Percentiles rank a stretch among this genome's conserved stretches.
Evolutionary conservation across 2,329 filamentous ascomycete species (phyloP).

Genomic region (Fusarium anthophilum): DNA sequence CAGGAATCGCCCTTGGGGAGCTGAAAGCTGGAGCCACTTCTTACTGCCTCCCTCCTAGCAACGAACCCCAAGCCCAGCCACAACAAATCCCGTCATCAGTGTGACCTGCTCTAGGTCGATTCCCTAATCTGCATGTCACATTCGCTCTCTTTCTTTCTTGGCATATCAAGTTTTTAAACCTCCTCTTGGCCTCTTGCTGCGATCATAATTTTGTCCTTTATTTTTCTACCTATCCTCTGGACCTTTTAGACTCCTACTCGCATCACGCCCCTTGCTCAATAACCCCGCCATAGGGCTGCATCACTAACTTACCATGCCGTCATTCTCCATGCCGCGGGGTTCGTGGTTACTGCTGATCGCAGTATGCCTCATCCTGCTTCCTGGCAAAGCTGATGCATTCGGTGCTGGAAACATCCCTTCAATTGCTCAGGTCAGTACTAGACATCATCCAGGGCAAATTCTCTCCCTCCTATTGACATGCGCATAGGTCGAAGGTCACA

Average conservation of each 20-base stretch:
- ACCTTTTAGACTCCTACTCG: background rate
- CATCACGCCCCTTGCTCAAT: constrained; percentile 5
- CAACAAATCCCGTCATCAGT: constrained; percentile 42
- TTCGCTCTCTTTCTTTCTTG: constrained; percentile 11
- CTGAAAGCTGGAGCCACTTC: constrained; percentile 7
- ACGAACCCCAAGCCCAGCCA: constrained; percentile 30
- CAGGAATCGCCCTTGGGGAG: background rate
- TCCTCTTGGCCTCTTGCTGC: background rate
- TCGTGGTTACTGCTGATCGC: constrained; percentile 61
- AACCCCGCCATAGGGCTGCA: constrained; percentile 41
- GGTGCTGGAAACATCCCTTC: constrained; percentile 78
- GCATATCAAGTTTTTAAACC: constrained; percentile 22
- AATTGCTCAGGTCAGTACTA: constrained; percentile 56
- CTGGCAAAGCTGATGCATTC: constrained; percentile 67
- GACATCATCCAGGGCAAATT: background rate
- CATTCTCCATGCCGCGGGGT: constrained; percentile 57
- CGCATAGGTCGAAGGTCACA: constrained; percentile 69
- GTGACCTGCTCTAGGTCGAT: constrained; percentile 28
- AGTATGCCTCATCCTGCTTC: constrained; percentile 63
- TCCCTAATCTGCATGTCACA: constrained; percentile 15
- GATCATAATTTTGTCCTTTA: background rate
- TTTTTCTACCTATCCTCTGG: background rate
- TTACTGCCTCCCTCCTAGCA: background rate
- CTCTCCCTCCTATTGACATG: constrained; percentile 13
- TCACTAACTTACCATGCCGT: constrained; percentile 55